Percentiles rank a stretch among this genome's conserved stretches.
phyloP scores from a whole-genome alignment of 495 filamentous ascomycete species.

The Aspergillus conjunctus region DNA sequence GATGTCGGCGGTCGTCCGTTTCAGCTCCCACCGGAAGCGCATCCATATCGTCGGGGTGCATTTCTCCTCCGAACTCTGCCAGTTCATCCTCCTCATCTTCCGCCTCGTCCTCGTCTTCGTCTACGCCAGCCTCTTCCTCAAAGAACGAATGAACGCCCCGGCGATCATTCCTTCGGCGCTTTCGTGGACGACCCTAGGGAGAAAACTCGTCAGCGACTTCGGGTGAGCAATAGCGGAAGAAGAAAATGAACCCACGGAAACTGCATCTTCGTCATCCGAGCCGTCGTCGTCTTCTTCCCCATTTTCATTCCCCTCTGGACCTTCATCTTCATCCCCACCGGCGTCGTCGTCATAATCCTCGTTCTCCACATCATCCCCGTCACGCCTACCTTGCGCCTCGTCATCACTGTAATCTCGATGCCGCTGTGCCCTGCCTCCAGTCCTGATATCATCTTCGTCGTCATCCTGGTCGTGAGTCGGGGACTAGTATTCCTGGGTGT shows the following conservation, averaged over 20 bases:
- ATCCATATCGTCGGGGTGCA: conserved; percentile 85
- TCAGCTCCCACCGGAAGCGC: conserved; percentile 79
- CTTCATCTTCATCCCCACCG: conserved; percentile 42
- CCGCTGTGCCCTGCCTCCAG: too few species aligned
- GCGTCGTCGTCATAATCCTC: conserved; percentile 46
- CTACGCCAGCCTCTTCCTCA: conserved; percentile 95
- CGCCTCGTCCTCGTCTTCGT: conserved; percentile 89
- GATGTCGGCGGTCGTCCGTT: conserved; percentile 85
- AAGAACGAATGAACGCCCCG: conserved; percentile 78
- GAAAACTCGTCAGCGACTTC: conserved; percentile 11
- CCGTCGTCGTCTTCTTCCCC: conserved; percentile 58
- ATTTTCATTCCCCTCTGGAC: conserved; percentile 29
- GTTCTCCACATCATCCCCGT: conserved; percentile 39
- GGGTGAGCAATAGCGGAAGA: conserved; percentile 17
- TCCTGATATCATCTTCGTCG: conserved; percentile 28
- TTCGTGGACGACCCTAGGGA: conserved; percentile 69
- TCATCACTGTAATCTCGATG: conserved; percentile 47
- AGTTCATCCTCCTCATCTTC: conserved; percentile 87
- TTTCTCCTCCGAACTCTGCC: conserved; percentile 83
- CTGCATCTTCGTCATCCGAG: conserved; percentile 61
- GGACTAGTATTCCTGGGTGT: conserved; percentile 24
- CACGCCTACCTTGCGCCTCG: conserved; percentile 25
- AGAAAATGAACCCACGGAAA: conserved; percentile 46
- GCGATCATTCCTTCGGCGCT: conserved; percentile 61
- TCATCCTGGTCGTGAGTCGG: conserved; percentile 54